Evolutionary conservation across 345 rosid species (phyloP), one percentile per base, ranked within the genome.

Genomic region (Citrus sp.): DNA sequence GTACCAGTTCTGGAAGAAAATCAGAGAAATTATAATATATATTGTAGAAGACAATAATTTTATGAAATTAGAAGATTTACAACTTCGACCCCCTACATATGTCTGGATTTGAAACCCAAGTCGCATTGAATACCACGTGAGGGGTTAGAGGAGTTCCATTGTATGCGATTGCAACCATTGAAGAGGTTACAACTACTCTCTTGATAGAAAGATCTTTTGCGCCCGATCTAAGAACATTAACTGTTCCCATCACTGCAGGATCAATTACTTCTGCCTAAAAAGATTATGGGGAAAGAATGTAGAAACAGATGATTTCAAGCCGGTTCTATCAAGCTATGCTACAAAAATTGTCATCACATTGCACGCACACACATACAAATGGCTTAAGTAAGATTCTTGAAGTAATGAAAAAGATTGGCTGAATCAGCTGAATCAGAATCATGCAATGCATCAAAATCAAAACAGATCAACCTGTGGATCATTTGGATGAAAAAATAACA

Each of bases 161-260:
- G 76, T 9, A 9, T 35, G 54, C 5, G 75, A 85, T 86, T 22
- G 87, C 76, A n/a, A 87, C 77, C 9, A 60, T 79, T 54, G 92
- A 87, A 19, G 90, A 86, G 7, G 92, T 89, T 62, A 86, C 2
- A 54, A 87, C 74, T 24, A 86, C 87, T 70, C 90, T 70, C 84
- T 79, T 87, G 74, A 89, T 75, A 5, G 86, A 80, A 10, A 83
- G 59, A n/a, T 46, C 67, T 49, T 82, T 86, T 14, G 83, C 67
- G 64, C 90, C 85, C 35, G 89, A 77, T 7, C 37, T 74, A 1
- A 89, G 84, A 34, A 89, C 87, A 40, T 87, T 87, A 2, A 85
- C 73, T 51, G 88, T 89, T 49, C 88, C 89, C 77, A 81, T 88
- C 19, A 87, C 22, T 4, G 90, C 91, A 34, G 87, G 85, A 60